Evolutionary conservation across 1,139 yeast species (phyloP).

Genomic region (Kurtzmaniella natalensis): DNA sequence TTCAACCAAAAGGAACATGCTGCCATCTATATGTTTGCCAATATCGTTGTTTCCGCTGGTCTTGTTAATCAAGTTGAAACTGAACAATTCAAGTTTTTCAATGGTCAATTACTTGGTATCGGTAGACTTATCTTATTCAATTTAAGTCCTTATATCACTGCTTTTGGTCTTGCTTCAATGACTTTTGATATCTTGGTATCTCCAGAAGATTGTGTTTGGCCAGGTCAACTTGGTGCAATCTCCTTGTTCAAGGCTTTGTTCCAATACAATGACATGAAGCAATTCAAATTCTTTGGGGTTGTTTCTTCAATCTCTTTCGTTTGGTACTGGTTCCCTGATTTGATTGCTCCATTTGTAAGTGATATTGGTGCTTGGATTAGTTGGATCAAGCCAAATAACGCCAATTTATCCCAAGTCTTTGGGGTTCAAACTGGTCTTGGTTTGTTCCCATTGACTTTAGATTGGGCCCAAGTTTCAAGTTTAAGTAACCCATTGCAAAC

Average conservation of each 20-base stretch:
- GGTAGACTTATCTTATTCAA: constrained; percentile 12
- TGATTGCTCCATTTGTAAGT: constrained; percentile 17
- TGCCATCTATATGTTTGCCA: constrained; percentile 9
- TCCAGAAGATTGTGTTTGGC: constrained; percentile 36
- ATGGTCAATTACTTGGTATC: constrained; percentile 15
- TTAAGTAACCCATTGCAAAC: constrained; percentile 9
- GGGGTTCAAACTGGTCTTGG: constrained; percentile 63
- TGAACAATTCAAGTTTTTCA: constrained; percentile 18
- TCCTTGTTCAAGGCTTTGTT: constrained; percentile 15
- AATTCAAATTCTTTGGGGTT: constrained; percentile 11
- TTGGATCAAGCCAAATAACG: constrained; percentile 9
- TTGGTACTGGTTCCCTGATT: constrained; percentile 19
- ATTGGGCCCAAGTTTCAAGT: constrained; percentile 12
- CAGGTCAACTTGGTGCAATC: constrained; percentile 29
- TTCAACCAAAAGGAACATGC: constrained; percentile 20
- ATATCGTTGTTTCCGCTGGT: constrained; percentile 12
- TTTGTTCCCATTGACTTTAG: constrained; percentile 47
- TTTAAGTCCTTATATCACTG: constrained; percentile 4
- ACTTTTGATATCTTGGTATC: constrained; percentile 29
- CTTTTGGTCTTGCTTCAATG: constrained; percentile 5
- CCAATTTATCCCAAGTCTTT: constrained; percentile 41
- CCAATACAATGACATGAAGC: constrained; percentile 5
- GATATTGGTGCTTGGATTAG: constrained; percentile 10
- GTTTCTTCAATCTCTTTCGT: constrained; percentile 15
- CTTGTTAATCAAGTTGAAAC: constrained; percentile 12